A percentile compares a stretch with the other conserved stretches of the same genome.
Evolutionary conservation across 75 land plant genomes (phyloP).

Genomic region (Sequoiadendron giganteum): DNA sequence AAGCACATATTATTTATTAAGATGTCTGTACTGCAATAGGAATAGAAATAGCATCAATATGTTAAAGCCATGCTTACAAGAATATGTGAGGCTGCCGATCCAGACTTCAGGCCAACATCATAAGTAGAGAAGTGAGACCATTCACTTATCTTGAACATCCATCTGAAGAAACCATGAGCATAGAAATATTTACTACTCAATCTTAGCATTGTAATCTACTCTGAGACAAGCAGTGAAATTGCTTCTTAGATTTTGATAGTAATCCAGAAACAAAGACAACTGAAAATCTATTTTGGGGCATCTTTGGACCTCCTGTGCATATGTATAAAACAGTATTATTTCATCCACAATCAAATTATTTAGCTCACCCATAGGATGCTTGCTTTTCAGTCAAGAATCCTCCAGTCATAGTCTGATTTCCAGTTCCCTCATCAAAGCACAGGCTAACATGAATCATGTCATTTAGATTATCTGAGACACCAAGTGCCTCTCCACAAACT

Average conservation of each 20-base stretch:
- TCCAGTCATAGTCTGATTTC: conserved; percentile 90
- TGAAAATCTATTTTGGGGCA: background rate
- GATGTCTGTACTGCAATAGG: background rate
- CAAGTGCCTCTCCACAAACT: conserved; percentile 89
- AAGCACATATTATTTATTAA: background rate
- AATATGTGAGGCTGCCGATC: conserved; percentile 79
- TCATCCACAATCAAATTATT: background rate
- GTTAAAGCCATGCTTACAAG: conserved; percentile 45
- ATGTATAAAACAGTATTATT: background rate
- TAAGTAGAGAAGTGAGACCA: conserved; percentile 89
- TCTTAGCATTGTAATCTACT: background rate
- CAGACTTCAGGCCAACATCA: conserved; percentile 77
- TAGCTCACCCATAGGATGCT: conserved; percentile 85
- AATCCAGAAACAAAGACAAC: background rate
- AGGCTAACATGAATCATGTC: conserved; percentile 86
- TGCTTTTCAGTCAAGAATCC: conserved; percentile 94
- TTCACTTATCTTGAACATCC: conserved; percentile 98
- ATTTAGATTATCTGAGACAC: conserved; percentile 53
- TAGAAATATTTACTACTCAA: background rate
- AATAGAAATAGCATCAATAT: background rate
- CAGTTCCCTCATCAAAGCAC: conserved; percentile 98
- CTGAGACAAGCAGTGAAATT: background rate
- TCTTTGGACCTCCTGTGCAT: background rate
- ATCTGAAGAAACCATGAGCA: conserved; percentile 41
- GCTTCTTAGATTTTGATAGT: background rate